Percentiles rank a stretch among this genome's conserved stretches.
Evolutionary conservation across 106 monocot species (phyloP).

Genomic region (Phalaenopsis aphrodite): DNA sequence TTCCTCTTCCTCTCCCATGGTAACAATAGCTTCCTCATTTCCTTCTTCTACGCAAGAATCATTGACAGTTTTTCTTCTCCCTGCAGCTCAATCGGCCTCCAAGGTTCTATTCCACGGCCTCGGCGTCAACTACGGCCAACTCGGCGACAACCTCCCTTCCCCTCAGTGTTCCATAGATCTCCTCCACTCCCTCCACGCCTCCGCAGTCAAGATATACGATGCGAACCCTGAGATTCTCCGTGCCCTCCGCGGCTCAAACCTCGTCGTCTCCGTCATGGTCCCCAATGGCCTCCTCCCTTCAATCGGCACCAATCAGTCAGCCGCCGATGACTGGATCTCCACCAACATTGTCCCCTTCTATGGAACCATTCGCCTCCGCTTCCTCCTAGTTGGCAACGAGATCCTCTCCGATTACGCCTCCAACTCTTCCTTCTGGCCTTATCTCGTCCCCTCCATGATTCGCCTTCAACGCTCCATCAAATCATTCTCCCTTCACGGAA

Average conservation of each 20-base stretch:
- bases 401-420: constrained; percentile 59
- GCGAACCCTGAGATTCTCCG: constrained; percentile 67
- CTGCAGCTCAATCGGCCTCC: constrained; percentile 4
- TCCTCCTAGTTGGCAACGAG: constrained; percentile 98
- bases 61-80: background rate
- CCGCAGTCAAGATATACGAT: constrained; percentile 79
- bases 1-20: background rate
- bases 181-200: constrained; percentile 39
- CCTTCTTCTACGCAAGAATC: background rate
- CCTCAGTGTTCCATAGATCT: constrained; percentile 39
- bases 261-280: constrained; percentile 74
- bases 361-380: constrained; percentile 39
- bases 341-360: constrained; percentile 59
- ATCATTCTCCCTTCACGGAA: constrained; percentile 13
- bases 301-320: constrained; percentile 50
- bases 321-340: constrained; percentile 54
- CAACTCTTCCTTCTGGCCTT: constrained; percentile 42
- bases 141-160: constrained; percentile 74
- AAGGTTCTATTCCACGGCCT: constrained; percentile 11
- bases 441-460: constrained; percentile 66
- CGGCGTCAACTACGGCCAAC: constrained; percentile 89
- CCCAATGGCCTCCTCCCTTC: constrained; percentile 76
- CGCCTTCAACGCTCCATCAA: constrained; percentile 38
- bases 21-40: background rate
- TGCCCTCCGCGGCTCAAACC: constrained; percentile 44